Percentiles rank a stretch among this genome's conserved stretches.
Evolutionary conservation across 345 rosid species (phyloP).

Genomic region (Erucastrum elatum): DNA sequence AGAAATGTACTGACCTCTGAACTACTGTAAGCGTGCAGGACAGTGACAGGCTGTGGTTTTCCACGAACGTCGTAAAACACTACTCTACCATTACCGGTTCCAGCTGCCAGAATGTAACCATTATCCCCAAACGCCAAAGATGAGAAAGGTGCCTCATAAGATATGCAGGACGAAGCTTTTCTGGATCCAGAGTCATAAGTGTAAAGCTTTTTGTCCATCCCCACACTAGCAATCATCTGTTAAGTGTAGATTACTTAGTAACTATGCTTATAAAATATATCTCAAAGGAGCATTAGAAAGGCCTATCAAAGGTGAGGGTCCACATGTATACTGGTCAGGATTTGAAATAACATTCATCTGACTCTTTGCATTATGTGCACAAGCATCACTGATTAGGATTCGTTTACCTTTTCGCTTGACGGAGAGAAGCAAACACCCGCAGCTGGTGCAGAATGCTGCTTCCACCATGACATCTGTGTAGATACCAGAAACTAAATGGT

Average conservation of each 20-base stretch:
- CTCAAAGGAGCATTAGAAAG: conserved; percentile 5
- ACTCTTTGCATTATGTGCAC: conserved; percentile 6
- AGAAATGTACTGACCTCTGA: conserved; percentile 67
- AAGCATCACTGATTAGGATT: conserved; percentile 17
- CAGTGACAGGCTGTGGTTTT: conserved; percentile 83
- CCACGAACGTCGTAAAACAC: conserved; percentile 95
- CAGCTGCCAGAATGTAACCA: conserved; percentile 89
- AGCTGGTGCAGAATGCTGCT: conserved; percentile 96
- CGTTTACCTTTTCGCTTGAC: conserved; percentile 83
- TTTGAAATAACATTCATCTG: conserved; percentile 14
- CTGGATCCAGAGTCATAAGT: conserved; percentile 85
- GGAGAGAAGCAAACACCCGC: conserved; percentile 97
- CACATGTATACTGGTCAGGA: background rate
- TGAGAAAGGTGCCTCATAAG: conserved; percentile 94
- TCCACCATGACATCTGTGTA: conserved; percentile 85
- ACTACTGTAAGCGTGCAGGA: conserved; percentile 84
- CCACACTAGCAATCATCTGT: conserved; percentile 93
- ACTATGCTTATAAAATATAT: conserved; percentile 5
- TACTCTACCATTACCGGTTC: conserved; percentile 86
- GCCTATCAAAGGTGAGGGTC: conserved; percentile 13
- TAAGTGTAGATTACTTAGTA: conserved; percentile 24
- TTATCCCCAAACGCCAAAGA: conserved; percentile 96
- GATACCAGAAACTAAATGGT: conserved; percentile 15
- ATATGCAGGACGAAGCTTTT: conserved; percentile 66
- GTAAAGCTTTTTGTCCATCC: conserved; percentile 92